Evolutionary conservation across 208 protist species (phyloP).

Genomic region (Wallacemonas rigidus): DNA sequence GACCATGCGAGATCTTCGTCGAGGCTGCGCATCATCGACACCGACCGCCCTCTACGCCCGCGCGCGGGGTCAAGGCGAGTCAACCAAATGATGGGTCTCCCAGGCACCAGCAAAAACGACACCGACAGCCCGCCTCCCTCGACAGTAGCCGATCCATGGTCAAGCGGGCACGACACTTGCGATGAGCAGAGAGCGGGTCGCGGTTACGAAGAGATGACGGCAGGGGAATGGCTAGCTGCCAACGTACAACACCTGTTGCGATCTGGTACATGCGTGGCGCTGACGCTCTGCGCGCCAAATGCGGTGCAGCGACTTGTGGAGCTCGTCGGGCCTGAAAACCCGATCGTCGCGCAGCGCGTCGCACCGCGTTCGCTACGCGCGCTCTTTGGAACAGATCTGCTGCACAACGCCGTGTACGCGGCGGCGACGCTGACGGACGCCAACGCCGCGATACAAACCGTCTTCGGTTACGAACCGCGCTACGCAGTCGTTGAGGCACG

Average conservation of each 20-base stretch:
- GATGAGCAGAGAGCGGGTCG: background rate
- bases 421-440: slow-evolving; percentile 55
- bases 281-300: slow-evolving; percentile 55
- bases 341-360: slow-evolving; percentile 43
- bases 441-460: slow-evolving; percentile 32
- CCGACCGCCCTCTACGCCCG: no score
- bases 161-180: background rate
- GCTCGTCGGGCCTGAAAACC: slow-evolving; percentile 72
- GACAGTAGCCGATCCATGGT: background rate
- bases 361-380: slow-evolving; percentile 61
- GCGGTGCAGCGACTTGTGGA: slow-evolving; percentile 61
- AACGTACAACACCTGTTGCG: slow-evolving; percentile 53
- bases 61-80: no score
- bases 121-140: no score
- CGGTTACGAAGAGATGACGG: background rate
- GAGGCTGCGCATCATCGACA: no score
- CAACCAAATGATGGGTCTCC: no score
- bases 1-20: no score
- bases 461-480: slow-evolving; percentile 65
- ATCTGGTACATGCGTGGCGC: slow-evolving; percentile 61
- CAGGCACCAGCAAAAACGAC: no score
- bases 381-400: slow-evolving; percentile 49
- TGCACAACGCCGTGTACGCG: slow-evolving; percentile 72
- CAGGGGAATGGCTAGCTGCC: slow-evolving; percentile 9
- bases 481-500: slow-evolving; percentile 13